Conservation (phyloP, 805 yeast genomes). For the Saccharomycopsis oosterbeekiorum region DNA sequence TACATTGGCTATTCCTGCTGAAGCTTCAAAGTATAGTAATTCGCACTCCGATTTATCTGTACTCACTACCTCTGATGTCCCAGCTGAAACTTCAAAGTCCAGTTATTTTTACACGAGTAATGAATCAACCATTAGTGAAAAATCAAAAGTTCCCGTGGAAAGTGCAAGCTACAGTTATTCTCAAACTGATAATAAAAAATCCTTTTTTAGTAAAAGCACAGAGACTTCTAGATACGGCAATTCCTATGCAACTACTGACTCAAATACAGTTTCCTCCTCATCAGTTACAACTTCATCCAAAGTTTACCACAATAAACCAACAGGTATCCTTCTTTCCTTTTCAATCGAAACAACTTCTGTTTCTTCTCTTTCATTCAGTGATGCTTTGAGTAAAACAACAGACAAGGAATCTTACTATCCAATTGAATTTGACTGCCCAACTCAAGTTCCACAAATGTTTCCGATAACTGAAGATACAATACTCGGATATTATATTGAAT, state of each 20-base stretch:
- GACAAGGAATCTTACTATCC: constrained; percentile 4
- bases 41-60: not conserved
- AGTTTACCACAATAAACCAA: not conserved
- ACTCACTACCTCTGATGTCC: not conserved
- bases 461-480: constrained; percentile 4
- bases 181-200: not conserved
- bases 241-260: too few relatives aligned
- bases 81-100: not conserved
- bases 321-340: not conserved
- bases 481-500: constrained; percentile 12
- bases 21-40: too few relatives aligned
- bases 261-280: not conserved
- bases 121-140: not conserved
- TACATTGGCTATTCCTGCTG: too few relatives aligned
- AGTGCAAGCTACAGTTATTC: not conserved
- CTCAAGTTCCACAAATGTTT: constrained; percentile 6
- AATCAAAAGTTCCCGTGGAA: not conserved
- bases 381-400: not conserved
- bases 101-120: not conserved
- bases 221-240: too few relatives aligned
- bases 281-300: not conserved
- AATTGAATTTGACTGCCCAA: constrained; percentile 5
- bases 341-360: not conserved
- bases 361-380: not conserved
- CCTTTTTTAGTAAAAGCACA: too few relatives aligned